Conservation (phyloP, 169 alveolate genomes). For the Cryptosporidium parvum region DNA sequence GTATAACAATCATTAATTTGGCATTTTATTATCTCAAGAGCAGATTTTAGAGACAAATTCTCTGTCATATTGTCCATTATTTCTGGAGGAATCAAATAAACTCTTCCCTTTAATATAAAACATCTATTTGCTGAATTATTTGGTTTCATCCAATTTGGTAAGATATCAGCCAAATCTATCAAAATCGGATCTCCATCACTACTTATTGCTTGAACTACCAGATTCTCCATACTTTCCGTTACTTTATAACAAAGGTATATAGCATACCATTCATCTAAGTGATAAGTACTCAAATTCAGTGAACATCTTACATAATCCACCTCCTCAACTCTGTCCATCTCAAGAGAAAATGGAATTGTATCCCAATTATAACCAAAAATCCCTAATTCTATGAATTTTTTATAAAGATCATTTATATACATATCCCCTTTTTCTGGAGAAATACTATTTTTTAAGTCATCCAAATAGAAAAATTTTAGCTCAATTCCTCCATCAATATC, state of each 20-base stretch:
- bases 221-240: slow-evolving; percentile 9
- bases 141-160: slow-evolving; percentile 60
- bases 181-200: slow-evolving; percentile 45
- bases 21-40: slow-evolving; percentile 1
- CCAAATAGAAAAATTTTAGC: slow-evolving; percentile 23
- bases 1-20: background rate
- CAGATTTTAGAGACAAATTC: background rate
- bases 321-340: background rate
- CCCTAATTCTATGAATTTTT: slow-evolving; percentile 31
- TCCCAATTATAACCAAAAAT: slow-evolving; percentile 67
- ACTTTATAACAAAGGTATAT: slow-evolving; percentile 26
- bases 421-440: background rate
- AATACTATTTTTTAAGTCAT: background rate
- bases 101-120: slow-evolving; percentile 25
- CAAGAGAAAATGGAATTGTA: slow-evolving; percentile 55
- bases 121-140: slow-evolving; percentile 48
- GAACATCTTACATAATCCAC: slow-evolving; percentile 24
- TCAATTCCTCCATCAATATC: slow-evolving; percentile 31
- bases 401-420: background rate
- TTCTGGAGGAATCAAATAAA: slow-evolving; percentile 27
- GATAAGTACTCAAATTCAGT: slow-evolving; percentile 6
- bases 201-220: slow-evolving; percentile 4
- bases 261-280: slow-evolving; percentile 59
- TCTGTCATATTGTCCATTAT: background rate
- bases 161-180: slow-evolving; percentile 33